phyloP scores from a whole-genome alignment of 2,329 filamentous ascomycete species.

The Diaporthe sp. region DNA sequence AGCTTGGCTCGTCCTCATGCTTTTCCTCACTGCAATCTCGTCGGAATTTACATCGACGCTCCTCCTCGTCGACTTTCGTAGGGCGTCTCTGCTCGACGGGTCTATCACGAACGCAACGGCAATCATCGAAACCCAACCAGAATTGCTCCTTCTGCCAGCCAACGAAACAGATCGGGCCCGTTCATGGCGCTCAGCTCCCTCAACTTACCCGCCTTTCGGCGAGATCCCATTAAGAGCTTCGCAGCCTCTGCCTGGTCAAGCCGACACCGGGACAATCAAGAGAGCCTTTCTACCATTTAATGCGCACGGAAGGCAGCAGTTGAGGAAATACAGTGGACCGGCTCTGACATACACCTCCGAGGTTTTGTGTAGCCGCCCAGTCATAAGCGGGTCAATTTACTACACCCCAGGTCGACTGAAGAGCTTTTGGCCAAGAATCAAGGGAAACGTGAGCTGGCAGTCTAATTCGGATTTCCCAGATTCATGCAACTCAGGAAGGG shows the following conservation, averaged over 20 bases:
- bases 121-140: background rate
- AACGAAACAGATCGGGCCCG: background rate
- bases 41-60: background rate
- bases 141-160: background rate
- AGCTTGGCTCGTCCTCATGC: background rate
- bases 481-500: background rate
- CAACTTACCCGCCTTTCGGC: background rate
- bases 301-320: background rate
- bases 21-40: background rate
- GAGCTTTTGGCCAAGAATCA: background rate
- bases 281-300: background rate
- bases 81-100: background rate
- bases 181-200: background rate
- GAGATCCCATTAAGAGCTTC: too few relatives aligned
- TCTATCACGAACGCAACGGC: background rate
- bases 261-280: background rate
- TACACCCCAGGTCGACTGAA: too few relatives aligned
- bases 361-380: background rate
- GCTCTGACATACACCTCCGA: background rate
- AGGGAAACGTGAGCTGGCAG: background rate
- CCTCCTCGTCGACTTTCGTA: background rate
- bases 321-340: background rate
- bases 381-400: background rate
- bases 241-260: background rate
- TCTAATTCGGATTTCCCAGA: too few relatives aligned